These are phyloP conservation scores for Chytridium lagenaria DNA, from an alignment of 371 early-diverging fungal species.

Conservation along the genomic window DNA sequence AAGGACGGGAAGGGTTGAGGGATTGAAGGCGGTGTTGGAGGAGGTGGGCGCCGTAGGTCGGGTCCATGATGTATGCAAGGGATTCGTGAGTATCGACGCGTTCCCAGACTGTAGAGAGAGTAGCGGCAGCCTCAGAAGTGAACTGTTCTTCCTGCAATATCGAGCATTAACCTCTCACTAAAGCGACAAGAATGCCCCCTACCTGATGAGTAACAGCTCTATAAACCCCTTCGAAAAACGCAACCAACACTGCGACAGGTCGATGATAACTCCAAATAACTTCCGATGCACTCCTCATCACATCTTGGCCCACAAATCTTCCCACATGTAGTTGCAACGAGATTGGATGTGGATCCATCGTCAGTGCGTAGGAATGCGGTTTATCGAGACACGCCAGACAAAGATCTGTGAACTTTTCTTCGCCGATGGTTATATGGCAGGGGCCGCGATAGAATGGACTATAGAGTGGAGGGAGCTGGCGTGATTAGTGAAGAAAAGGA, in stretches of 20 bases:
- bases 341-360: conserved; percentile 20
- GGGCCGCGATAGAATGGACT: conserved; percentile 22
- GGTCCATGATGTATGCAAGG: conserved; percentile 17
- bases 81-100: conserved; percentile 29
- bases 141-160: conserved; percentile 34
- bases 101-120: conserved; percentile 27
- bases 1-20: not conserved
- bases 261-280: conserved; percentile 32
- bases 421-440: conserved; percentile 27
- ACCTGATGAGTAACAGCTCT: conserved; percentile 5
- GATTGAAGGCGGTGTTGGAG: conserved; percentile 9
- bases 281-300: conserved; percentile 20
- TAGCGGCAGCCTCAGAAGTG: conserved; percentile 5
- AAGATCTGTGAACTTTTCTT: conserved; percentile 31
- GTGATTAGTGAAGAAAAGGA: not conserved
- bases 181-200: not conserved
- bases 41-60: conserved; percentile 8
- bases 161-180: not conserved
- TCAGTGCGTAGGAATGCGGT: not conserved
- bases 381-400: conserved; percentile 29
- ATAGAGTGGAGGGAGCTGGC: conserved; percentile 27
- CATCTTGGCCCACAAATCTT: conserved; percentile 29
- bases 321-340: conserved; percentile 33
- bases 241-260: conserved; percentile 27
- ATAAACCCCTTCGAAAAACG: conserved; percentile 32